Evolutionary conservation across 1,284 basidiomycete genomes (phyloP), one percentile per base, ranked within the genome.

Genomic region (Omphalotus olearius): DNA sequence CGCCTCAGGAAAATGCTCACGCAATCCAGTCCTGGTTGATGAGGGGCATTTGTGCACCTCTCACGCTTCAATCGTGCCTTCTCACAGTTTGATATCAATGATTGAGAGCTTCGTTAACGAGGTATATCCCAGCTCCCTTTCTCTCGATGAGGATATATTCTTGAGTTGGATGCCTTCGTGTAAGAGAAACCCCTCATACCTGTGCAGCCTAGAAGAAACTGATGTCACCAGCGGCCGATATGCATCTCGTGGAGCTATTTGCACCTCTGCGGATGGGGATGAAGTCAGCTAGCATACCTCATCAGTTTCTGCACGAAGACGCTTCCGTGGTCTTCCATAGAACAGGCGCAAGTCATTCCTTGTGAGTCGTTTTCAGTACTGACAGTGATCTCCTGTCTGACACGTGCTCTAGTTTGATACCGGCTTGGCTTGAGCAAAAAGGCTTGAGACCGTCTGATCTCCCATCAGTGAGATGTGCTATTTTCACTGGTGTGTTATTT

Each of bases 171-270:
- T 49, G 47, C 47, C 47, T 30, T 23, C 17, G 9, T 49, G 47
- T 49, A 40, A 26, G 47, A 25, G n/a, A 23, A 26, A 3, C 14
- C 16, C 16, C 25, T 7, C 2, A 33, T 7, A 33, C 13, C 30
- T 9, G 13, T 33, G 2, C 30, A 33, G 7, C 4, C 13, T 9
- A 2, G 3, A 13, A 33, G n/a, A n/a, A n/a, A n/a, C 3, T 9
- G 13, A 33, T 33, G 2, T 33, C 18, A 26, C 13, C 37, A 52
- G 50, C 50, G 26, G 28, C 46, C 17, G 66, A 67, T 47, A 64
- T 66, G 3, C 64, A 65, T 36, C 55, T 68, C 18, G 54, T 64
- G 25, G 66, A 68, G 56, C 56, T 61, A 30, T 62, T 66, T 48
- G 57, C 64, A 11, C 59, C 66, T 14, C 47, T 66, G 17, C 55